These are phyloP conservation scores for Boletus sp. DNA, from an alignment of 768 basidiomycete genomes.

Conservation along the genomic window DNA sequence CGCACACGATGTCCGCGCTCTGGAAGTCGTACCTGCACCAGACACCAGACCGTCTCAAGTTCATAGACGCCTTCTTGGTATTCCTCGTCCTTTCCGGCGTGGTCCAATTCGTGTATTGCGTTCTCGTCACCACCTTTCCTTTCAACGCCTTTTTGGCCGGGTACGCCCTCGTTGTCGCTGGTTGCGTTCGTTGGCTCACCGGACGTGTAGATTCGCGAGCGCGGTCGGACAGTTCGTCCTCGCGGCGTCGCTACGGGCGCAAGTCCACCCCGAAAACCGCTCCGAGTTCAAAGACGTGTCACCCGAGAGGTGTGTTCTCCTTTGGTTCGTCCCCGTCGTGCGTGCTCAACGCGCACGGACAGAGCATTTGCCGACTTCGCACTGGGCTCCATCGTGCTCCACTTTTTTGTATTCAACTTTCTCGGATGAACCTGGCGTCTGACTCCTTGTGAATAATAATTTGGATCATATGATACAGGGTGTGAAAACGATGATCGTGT, in stretches of 20 bases:
- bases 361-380: constrained; percentile 99
- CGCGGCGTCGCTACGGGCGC: constrained; percentile 85
- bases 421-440: constrained; percentile 57
- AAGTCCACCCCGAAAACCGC: constrained; percentile 86
- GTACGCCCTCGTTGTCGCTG: constrained; percentile 45
- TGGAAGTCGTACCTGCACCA: constrained; percentile 75
- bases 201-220: constrained; percentile 74
- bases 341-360: constrained; percentile 1
- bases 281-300: constrained; percentile 87
- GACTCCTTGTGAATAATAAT: no score
- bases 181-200: constrained; percentile 1
- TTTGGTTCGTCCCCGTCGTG: neutral
- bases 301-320: constrained; percentile 74
- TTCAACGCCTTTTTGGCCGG: constrained; percentile 97
- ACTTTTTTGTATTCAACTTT: constrained; percentile 99
- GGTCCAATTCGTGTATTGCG: constrained; percentile 87
- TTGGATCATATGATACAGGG: constrained; percentile 12
- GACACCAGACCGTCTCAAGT: constrained; percentile 84
- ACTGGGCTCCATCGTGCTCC: constrained; percentile 90
- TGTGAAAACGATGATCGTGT: neutral
- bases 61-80: constrained; percentile 89
- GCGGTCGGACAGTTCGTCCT: constrained; percentile 97
- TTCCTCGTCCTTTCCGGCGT: constrained; percentile 92
- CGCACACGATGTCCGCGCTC: constrained; percentile 50
- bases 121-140: constrained; percentile 89